Evolutionary conservation across 1,284 basidiomycete species (phyloP).

Genomic region (Austroboletus olivaceoglutinosus): DNA sequence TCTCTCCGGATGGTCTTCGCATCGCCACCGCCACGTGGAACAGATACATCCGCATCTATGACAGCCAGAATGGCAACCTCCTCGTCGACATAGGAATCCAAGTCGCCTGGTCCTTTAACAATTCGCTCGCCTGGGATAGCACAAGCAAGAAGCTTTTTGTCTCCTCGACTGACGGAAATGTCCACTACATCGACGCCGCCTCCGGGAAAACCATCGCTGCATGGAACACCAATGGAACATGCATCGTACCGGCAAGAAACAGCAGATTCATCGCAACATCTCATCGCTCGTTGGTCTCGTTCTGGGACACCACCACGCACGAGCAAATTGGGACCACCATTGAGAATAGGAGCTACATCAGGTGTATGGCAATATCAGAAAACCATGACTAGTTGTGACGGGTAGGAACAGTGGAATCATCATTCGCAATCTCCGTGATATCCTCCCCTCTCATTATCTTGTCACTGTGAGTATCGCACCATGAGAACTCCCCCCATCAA

Average conservation of each 20-base stretch:
- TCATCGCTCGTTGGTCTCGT: not conserved
- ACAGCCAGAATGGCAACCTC: not conserved
- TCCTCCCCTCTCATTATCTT: not conserved
- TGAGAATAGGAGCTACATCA: not conserved
- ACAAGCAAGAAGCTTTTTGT: constrained; percentile 9
- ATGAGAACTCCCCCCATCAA: too few species aligned
- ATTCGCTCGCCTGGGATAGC: constrained; percentile 6
- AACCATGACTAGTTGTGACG: not conserved
- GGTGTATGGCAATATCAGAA: not conserved
- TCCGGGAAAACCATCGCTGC: too few species aligned
- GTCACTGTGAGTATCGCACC: not conserved
- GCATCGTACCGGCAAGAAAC: not conserved
- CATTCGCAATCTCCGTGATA: not conserved
- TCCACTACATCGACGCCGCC: too few species aligned
- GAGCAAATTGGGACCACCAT: not conserved
- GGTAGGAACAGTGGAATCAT: not conserved
- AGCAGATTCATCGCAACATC: not conserved
- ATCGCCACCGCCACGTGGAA: constrained; percentile 7
- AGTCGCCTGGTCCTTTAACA: not conserved
- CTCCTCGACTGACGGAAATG: too few species aligned
- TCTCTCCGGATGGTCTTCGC: constrained; percentile 10
- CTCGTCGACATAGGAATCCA: constrained; percentile 3
- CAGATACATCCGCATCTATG: constrained; percentile 3
- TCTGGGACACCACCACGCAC: constrained; percentile 10
- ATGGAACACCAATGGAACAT: too few species aligned